These are phyloP conservation scores for Colletotrichum cuscutae DNA, from an alignment of 2,329 filamentous ascomycete species.

Conservation along the genomic window DNA sequence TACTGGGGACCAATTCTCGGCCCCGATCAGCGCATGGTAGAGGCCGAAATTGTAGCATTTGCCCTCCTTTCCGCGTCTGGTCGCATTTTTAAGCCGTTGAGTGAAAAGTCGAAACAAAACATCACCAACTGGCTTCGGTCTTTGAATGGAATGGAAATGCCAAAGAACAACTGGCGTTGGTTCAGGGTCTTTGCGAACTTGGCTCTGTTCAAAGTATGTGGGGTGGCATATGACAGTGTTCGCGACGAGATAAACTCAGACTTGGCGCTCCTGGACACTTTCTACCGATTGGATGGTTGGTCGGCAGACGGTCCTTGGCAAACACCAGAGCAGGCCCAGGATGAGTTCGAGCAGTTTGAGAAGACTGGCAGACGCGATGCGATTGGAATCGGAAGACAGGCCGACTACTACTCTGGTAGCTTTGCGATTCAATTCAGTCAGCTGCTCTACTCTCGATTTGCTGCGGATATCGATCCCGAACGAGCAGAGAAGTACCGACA, in stretches of 20 bases:
- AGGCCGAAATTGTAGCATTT: slow-evolving; percentile 61
- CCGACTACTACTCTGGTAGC: slow-evolving; percentile 64
- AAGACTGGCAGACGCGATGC: slow-evolving; percentile 38
- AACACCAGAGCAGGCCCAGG: slow-evolving; percentile 37
- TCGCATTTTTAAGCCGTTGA: slow-evolving; percentile 45
- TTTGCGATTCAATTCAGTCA: slow-evolving; percentile 65
- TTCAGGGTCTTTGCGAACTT: slow-evolving; percentile 62
- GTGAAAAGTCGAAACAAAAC: slow-evolving; percentile 44
- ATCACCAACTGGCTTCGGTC: slow-evolving; percentile 52
- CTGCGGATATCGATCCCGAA: slow-evolving; percentile 50
- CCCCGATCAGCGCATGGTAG: slow-evolving; percentile 64
- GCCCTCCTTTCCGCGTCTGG: slow-evolving; percentile 56
- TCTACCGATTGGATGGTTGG: slow-evolving; percentile 58
- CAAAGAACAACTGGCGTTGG: slow-evolving; percentile 62
- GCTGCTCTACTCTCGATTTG: slow-evolving; percentile 56
- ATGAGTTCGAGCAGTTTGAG: slow-evolving; percentile 27
- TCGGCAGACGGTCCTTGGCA: slow-evolving; percentile 57
- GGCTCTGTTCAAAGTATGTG: slow-evolving; percentile 53
- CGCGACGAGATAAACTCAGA: slow-evolving; percentile 52
- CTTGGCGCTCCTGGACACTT: slow-evolving; percentile 54
- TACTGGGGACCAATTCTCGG: slow-evolving; percentile 60
- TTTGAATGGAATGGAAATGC: slow-evolving; percentile 57
- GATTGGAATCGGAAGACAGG: slow-evolving; percentile 47
- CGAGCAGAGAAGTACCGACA: slow-evolving; percentile 49
- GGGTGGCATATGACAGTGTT: slow-evolving; percentile 46